Percentiles rank a stretch among this genome's conserved stretches.
Evolutionary conservation across 1,139 yeast genomes (phyloP).

Genomic region (Yamadazyma pseudoaaseri): DNA sequence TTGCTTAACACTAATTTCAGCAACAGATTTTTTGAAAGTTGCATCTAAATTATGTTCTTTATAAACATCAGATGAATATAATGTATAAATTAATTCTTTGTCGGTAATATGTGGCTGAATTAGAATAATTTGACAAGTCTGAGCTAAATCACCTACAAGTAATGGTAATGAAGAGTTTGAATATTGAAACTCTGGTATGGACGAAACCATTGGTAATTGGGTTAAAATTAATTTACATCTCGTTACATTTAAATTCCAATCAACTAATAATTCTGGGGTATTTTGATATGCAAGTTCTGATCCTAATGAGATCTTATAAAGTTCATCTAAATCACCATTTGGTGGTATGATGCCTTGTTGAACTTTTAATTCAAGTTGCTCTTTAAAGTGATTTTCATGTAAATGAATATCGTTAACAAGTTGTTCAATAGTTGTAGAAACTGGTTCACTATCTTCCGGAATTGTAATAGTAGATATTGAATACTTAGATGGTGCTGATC

Average conservation of each 20-base stretch:
- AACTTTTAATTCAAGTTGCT: slow-evolving; percentile 13
- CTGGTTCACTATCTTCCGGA: slow-evolving; percentile 48
- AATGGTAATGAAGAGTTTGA: slow-evolving; percentile 37
- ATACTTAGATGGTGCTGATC: slow-evolving; percentile 46
- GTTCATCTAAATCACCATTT: slow-evolving; percentile 24
- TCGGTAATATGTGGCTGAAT: slow-evolving; percentile 45
- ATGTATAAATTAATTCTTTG: slow-evolving; percentile 41
- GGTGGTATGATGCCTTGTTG: slow-evolving; percentile 5
- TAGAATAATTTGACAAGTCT: slow-evolving; percentile 38
- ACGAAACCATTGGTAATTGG: slow-evolving; percentile 39
- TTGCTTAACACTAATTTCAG: slow-evolving; percentile 51
- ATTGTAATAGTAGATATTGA: slow-evolving; percentile 46
- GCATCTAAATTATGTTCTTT: slow-evolving; percentile 48
- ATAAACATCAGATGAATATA: slow-evolving; percentile 43
- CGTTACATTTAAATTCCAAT: slow-evolving; percentile 49
- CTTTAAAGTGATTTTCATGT: slow-evolving; percentile 35
- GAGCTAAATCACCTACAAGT: slow-evolving; percentile 45
- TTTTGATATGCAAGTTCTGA: slow-evolving; percentile 41
- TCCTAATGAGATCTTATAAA: slow-evolving; percentile 41
- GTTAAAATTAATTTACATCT: slow-evolving; percentile 42
- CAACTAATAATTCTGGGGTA: slow-evolving; percentile 40
- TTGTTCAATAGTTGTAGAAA: slow-evolving; percentile 45
- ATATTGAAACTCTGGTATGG: slow-evolving; percentile 38
- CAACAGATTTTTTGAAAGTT: slow-evolving; percentile 48
- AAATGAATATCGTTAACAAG: slow-evolving; percentile 42